Evolutionary conservation across 106 monocot genomes (phyloP).

Genomic region (Dioscorea alata): DNA sequence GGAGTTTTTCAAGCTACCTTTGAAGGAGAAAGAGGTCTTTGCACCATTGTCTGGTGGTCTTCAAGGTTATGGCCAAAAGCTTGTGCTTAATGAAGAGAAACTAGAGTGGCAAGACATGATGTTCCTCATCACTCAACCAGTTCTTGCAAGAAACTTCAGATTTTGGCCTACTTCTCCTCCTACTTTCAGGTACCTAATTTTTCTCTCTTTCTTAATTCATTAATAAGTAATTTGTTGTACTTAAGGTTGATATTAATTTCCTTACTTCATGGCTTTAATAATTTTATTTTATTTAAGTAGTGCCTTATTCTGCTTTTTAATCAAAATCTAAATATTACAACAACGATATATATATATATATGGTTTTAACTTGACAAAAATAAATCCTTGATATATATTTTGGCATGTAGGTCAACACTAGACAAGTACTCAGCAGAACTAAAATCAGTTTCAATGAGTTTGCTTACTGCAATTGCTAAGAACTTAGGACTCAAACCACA

Average conservation of each 20-base stretch:
- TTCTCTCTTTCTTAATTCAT: no score
- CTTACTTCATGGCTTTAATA: no score
- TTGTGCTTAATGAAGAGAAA: constrained; percentile 28
- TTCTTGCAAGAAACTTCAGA: constrained; percentile 1
- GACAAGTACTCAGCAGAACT: constrained; percentile 31
- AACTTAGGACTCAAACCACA: constrained; percentile 30
- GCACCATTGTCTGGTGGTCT: constrained; percentile 8
- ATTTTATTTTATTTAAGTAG: no score
- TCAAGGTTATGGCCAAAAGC: constrained; percentile 38
- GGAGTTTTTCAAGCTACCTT: constrained; percentile 31
- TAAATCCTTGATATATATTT: neutral
- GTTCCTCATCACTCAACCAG: constrained; percentile 20
- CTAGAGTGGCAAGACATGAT: constrained; percentile 44
- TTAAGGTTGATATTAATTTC: no score
- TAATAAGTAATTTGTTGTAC: no score
- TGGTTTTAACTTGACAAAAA: no score
- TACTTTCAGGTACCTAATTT: constrained; percentile 5
- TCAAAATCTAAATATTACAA: no score
- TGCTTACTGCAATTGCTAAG: constrained; percentile 15
- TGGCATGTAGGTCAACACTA: constrained; percentile 15
- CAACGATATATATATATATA: no score
- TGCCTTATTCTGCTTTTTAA: no score
- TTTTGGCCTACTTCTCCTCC: constrained; percentile 35
- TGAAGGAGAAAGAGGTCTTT: constrained; percentile 19
- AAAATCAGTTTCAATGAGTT: constrained; percentile 10